These are phyloP conservation scores for Miscanthus lutarioriparius DNA, from an alignment of 176 grass and related monocot genomes.

Conservation along the genomic window DNA sequence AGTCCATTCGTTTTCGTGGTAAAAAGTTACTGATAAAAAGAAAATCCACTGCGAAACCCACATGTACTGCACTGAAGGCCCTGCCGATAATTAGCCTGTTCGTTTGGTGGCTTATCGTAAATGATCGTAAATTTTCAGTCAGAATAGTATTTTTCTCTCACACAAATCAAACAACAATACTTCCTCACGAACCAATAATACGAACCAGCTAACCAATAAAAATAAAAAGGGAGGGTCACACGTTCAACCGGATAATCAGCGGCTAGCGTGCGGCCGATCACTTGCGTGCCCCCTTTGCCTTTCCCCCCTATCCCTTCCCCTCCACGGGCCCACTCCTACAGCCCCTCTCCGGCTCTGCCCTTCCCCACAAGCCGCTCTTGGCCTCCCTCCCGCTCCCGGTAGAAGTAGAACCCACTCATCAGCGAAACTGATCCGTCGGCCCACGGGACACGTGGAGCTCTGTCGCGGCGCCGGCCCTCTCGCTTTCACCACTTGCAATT, in stretches of 20 bases:
- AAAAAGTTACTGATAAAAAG: too few relatives aligned
- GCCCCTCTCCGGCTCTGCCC: not conserved
- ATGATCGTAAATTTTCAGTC: too few relatives aligned
- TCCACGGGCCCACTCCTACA: not conserved
- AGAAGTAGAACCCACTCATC: constrained; percentile 8
- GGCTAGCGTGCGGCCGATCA: not conserved
- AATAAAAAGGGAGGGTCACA: too few relatives aligned
- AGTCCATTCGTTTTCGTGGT: too few relatives aligned
- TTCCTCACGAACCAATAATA: too few relatives aligned
- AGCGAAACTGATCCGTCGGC: not conserved
- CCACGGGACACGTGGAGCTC: constrained; percentile 45
- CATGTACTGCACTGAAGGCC: too few relatives aligned
- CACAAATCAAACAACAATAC: too few relatives aligned
- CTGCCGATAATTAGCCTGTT: too few relatives aligned
- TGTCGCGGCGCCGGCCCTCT: constrained; percentile 9
- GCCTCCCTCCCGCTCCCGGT: not conserved
- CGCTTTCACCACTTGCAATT: not conserved
- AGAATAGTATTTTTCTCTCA: too few relatives aligned
- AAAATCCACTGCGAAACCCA: too few relatives aligned
- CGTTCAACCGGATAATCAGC: not conserved
- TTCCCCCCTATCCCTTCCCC: constrained; percentile 2
- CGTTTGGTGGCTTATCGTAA: too few relatives aligned
- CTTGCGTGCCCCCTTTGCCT: constrained; percentile 10
- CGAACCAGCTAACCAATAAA: too few relatives aligned
- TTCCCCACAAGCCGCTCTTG: not conserved